Percentiles rank a stretch among this genome's conserved stretches.
These are phyloP conservation scores for Apiospora kogelbergensis DNA, from an alignment of 2,329 filamentous ascomycete genomes.

Conservation along the genomic window DNA sequence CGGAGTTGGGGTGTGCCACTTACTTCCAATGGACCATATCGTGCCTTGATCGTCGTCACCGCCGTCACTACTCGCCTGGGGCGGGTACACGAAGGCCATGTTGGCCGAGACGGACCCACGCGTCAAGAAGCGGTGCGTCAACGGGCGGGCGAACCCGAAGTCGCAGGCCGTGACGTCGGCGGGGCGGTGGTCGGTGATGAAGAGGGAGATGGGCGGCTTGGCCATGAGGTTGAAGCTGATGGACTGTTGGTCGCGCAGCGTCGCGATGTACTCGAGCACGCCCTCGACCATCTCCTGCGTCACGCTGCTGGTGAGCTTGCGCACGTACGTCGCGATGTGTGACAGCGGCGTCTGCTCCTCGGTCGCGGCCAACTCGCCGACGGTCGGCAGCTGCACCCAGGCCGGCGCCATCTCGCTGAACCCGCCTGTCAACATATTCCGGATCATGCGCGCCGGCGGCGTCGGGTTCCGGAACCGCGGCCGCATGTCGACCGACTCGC, in stretches of 20 bases:
- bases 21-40: slow-evolving; percentile 17
- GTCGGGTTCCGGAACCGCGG: slow-evolving; percentile 33
- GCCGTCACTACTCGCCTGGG: slow-evolving; percentile 9
- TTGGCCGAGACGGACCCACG: slow-evolving; percentile 17
- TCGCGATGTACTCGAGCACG: not conserved
- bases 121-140: slow-evolving; percentile 16
- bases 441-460: slow-evolving; percentile 33
- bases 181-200: slow-evolving; percentile 21
- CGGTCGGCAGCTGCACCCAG: not conserved
- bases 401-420: slow-evolving; percentile 17
- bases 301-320: slow-evolving; percentile 17
- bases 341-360: slow-evolving; percentile 14
- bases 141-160: slow-evolving; percentile 21
- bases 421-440: slow-evolving; percentile 34
- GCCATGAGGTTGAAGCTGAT: slow-evolving; percentile 14
- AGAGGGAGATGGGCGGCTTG: slow-evolving; percentile 14
- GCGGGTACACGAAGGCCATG: slow-evolving; percentile 19
- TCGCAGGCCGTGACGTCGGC: slow-evolving; percentile 17
- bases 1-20: not conserved
- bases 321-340: not conserved
- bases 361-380: not conserved
- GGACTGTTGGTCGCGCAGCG: slow-evolving; percentile 6
- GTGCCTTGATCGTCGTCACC: slow-evolving; percentile 18
- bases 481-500: slow-evolving; percentile 40
- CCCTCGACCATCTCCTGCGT: slow-evolving; percentile 6